Conservation (phyloP, 1,284 basidiomycete genomes). For the Clitocybe nebularis region DNA sequence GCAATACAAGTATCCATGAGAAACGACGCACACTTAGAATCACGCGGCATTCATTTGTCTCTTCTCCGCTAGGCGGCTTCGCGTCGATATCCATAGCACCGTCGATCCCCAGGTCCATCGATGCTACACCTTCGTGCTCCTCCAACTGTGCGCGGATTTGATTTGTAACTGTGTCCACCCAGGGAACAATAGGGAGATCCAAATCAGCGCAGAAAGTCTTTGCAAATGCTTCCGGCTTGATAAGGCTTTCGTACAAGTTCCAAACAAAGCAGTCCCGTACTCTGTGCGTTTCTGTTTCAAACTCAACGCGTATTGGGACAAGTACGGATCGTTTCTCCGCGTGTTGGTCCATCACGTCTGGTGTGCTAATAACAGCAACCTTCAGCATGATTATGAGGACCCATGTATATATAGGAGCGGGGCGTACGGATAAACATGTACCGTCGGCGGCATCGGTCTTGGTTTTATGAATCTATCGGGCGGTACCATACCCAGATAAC, state of each 20-base stretch:
- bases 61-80: constrained; percentile 43
- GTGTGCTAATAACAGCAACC: constrained; percentile 59
- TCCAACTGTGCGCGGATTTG: constrained; percentile 90
- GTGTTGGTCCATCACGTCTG: constrained; percentile 62
- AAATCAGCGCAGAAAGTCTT: constrained; percentile 85
- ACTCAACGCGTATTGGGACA: constrained; percentile 91
- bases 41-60: constrained; percentile 82
- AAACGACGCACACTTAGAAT: constrained; percentile 74
- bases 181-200: constrained; percentile 65
- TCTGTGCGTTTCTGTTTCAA: constrained; percentile 89
- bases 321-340: constrained; percentile 66
- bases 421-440: constrained; percentile 66
- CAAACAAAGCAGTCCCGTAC: constrained; percentile 97
- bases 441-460: constrained; percentile 53
- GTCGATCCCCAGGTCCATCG: constrained; percentile 71
- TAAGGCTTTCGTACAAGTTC: constrained; percentile 82
- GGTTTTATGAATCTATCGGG: constrained; percentile 76
- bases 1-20: neutral
- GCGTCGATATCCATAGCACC: constrained; percentile 48
- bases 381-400: no score
- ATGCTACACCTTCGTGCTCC: constrained; percentile 78
- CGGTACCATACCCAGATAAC: constrained; percentile 84
- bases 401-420: constrained; percentile 1
- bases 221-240: constrained; percentile 84
- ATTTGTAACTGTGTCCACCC: constrained; percentile 76